Base-by-base conservation (phyloP, 2,329 filamentous ascomycete genomes). In the Talaromyces sp. region DNA sequence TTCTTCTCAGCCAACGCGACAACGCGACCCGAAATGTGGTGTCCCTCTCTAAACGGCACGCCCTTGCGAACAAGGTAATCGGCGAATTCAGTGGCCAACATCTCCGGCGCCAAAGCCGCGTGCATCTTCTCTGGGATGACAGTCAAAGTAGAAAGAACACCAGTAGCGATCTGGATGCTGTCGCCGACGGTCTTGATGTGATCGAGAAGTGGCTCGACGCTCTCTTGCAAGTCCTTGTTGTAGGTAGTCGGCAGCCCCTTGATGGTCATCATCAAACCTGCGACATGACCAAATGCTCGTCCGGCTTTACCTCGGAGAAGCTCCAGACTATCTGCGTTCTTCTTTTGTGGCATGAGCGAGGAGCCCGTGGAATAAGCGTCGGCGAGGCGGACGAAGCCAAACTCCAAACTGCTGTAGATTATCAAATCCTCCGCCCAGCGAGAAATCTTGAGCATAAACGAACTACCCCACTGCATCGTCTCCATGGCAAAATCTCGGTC, bases 211-310 rank as follows among this genome's bases (percentile, higher is more conserved):
- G 90, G 89, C 82, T 96, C 90, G 68, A 91, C 89, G 66, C 87
- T 89, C 80, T 96, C 92, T 79, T 97, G 92, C n/a, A 96, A 79
- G 77, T 96, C 92, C 80, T 96, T 96, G 83, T 96, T 94, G 83
- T 96, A 96, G 2, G 90, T 92, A 51, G 86, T 90, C 1, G 91
- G 91, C 31, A 95, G 85, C 64, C 90, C 90, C 78, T 90, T 89
- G 77, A 89, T 78, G 43, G 88, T 91, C 80, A 88, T 89, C 85
- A 92, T 92, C 69, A 95, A 80, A 43, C 91, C 91, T 5, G 90
- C 86, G 87, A 94, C 91, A 69, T 92, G 89, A 29, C 92, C 92
- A 73, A 96, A 94, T 3, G 88, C 86, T 66, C 90, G 84, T 1
- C 91, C 91, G 34, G 85, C 83, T 81, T 93, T 93, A 61, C 91